A percentile compares a stretch with the other conserved stretches of the same genome.
phyloP scores from a whole-genome alignment of 2,329 filamentous ascomycete species.

The Pseudodiploospora longispora region DNA sequence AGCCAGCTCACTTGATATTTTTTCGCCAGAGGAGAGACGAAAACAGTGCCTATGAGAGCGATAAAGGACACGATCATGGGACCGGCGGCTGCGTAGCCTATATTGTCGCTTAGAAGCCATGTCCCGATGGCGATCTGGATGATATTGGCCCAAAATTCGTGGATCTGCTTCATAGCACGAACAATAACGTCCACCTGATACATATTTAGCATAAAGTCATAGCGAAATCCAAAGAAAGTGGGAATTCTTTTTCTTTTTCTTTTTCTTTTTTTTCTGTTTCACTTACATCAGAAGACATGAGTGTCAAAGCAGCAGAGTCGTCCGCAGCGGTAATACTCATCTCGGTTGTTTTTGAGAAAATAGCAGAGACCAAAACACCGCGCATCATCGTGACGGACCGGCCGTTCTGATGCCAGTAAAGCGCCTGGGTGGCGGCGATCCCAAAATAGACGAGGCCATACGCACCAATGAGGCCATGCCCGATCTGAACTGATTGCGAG shows the following conservation, averaged over 20 bases:
- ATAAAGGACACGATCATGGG: slow-evolving; percentile 23
- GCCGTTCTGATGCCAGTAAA: slow-evolving; percentile 24
- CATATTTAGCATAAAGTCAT: neutral
- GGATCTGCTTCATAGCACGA: slow-evolving; percentile 24
- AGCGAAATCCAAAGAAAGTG: neutral
- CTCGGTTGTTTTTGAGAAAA: slow-evolving; percentile 26
- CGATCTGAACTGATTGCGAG: slow-evolving; percentile 15
- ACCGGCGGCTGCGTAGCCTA: slow-evolving; percentile 25
- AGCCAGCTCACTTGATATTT: slow-evolving; percentile 21
- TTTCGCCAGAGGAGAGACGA: slow-evolving; percentile 18
- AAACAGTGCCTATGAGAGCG: slow-evolving; percentile 18
- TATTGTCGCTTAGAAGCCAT: slow-evolving; percentile 24
- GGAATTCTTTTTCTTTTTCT: too few relatives aligned
- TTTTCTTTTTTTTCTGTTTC: neutral
- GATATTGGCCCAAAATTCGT: slow-evolving; percentile 29
- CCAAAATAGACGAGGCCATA: slow-evolving; percentile 24
- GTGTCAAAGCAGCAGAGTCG: slow-evolving; percentile 27
- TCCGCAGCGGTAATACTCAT: slow-evolving; percentile 19
- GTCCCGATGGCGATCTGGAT: slow-evolving; percentile 26
- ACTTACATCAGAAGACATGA: slow-evolving; percentile 33
- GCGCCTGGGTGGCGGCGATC: slow-evolving; percentile 22
- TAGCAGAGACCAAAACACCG: slow-evolving; percentile 22
- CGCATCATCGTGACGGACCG: slow-evolving; percentile 24
- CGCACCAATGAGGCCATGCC: slow-evolving; percentile 25
- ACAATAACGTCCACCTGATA: slow-evolving; percentile 29